Evolutionary conservation across 106 monocot genomes (phyloP).

Genomic region (Apostasia ramifera): DNA sequence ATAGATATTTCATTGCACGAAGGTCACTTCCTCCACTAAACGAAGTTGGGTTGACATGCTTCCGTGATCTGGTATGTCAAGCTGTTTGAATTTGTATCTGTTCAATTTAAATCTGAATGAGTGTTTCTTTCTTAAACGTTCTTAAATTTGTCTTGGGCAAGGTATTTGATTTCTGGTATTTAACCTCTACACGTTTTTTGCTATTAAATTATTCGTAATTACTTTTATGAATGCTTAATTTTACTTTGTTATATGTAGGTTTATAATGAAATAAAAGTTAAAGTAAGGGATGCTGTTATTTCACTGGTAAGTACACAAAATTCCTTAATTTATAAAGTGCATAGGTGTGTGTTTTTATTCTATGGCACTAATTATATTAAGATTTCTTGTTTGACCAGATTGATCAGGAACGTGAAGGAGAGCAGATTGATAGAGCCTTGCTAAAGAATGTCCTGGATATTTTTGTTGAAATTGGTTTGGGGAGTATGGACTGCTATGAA

Average conservation of each 20-base stretch:
- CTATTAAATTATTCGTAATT: no score
- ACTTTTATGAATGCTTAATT: no score
- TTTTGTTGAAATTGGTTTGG: conserved; percentile 70
- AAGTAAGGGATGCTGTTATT: conserved; percentile 62
- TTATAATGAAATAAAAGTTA: conserved; percentile 48
- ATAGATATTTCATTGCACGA: conserved; percentile 57
- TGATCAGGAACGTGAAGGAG: conserved; percentile 72
- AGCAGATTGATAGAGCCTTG: conserved; percentile 64
- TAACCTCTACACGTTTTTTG: neutral
- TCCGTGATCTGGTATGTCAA: conserved; percentile 44
- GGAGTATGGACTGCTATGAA: conserved; percentile 64
- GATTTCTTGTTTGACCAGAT: conserved; percentile 30
- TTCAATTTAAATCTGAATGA: neutral
- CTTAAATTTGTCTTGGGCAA: neutral
- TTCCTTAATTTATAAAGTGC: neutral
- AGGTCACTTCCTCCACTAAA: conserved; percentile 53
- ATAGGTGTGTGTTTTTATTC: neutral
- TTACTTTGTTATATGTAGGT: conserved; percentile 23
- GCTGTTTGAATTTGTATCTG: neutral
- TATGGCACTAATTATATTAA: neutral
- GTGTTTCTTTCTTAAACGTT: neutral
- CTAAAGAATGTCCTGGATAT: conserved; percentile 65
- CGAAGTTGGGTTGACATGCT: conserved; percentile 59
- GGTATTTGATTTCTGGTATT: neutral
- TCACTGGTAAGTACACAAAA: conserved; percentile 36